Evolutionary conservation across 2,329 filamentous ascomycete species (phyloP).

Genomic region (Thielaviopsis euricoi): DNA sequence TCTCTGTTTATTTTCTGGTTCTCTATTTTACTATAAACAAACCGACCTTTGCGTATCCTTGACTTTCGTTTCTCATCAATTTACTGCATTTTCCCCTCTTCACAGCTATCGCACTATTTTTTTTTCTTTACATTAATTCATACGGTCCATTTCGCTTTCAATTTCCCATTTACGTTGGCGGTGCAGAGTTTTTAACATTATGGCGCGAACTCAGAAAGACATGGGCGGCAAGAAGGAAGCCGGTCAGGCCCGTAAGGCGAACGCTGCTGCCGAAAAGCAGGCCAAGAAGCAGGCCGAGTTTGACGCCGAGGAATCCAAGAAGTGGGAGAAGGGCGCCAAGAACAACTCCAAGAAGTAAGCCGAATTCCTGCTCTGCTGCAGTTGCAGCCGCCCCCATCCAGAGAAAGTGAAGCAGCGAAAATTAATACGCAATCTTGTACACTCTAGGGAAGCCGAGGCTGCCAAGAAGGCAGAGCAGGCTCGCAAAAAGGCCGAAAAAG

Average conservation of each 20-base stretch:
- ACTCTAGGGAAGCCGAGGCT: constrained; percentile 61
- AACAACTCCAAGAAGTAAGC: constrained; percentile 72
- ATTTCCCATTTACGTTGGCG: background rate
- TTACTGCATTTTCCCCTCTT: background rate
- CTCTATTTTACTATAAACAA: background rate
- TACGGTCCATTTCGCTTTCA: background rate
- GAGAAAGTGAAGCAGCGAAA: too few relatives aligned
- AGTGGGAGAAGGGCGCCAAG: constrained; percentile 82
- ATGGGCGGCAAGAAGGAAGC: constrained; percentile 81
- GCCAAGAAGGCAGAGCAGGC: constrained; percentile 69
- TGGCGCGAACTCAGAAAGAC: constrained; percentile 57
- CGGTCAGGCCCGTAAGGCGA: constrained; percentile 85
- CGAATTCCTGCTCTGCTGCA: background rate
- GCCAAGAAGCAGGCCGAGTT: constrained; percentile 52
- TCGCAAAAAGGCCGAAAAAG: constrained; percentile 83
- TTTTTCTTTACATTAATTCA: background rate
- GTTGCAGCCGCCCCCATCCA: too few relatives aligned
- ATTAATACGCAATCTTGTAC: background rate
- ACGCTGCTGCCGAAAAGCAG: constrained; percentile 65
- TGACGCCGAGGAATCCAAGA: constrained; percentile 48
- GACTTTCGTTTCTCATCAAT: background rate
- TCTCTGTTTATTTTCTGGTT: background rate
- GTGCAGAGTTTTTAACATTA: constrained; percentile 20
- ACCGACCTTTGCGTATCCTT: background rate
- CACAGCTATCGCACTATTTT: background rate